Evolutionary conservation across 2,329 filamentous ascomycete species (phyloP).

Genomic region (Drechslerella coelobrocha): DNA sequence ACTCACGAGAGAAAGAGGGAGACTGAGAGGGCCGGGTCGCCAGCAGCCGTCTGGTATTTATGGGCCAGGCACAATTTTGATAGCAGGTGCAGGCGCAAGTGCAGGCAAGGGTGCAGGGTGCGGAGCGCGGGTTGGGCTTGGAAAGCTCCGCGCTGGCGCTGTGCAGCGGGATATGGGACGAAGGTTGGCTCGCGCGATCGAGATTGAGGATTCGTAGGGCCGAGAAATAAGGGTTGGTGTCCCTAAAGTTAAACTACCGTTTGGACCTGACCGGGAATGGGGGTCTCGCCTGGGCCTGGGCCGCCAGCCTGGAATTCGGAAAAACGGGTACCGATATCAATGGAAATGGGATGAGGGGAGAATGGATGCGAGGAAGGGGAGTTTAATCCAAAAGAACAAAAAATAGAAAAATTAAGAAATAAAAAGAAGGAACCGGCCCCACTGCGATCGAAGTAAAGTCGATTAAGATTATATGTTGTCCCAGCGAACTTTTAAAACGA

Average conservation of each 20-base stretch:
- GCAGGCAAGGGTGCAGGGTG: conserved; percentile 14
- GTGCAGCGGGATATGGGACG: conserved; percentile 32
- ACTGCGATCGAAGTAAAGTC: not conserved
- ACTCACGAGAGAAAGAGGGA: conserved; percentile 1
- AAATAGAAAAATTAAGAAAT: not conserved
- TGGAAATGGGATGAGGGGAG: not conserved
- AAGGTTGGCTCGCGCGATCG: conserved; percentile 5
- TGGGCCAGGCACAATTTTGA: conserved; percentile 3
- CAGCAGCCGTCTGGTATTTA: conserved; percentile 1
- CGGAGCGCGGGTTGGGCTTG: conserved; percentile 14
- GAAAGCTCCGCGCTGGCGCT: conserved; percentile 47
- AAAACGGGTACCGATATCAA: not conserved
- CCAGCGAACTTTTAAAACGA: too few relatives aligned
- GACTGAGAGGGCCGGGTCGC: not conserved
- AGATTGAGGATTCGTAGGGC: not conserved
- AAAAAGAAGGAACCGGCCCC: conserved; percentile 1
- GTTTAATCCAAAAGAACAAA: not conserved
- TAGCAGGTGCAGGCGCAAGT: conserved; percentile 25
- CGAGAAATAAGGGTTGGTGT: not conserved
- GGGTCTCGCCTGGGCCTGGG: not conserved
- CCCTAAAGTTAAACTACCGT: not conserved
- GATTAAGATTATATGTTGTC: too few relatives aligned
- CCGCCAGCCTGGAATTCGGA: not conserved
- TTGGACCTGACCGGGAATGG: conserved; percentile 2
- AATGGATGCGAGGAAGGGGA: not conserved